These are phyloP conservation scores for Nannizziopsis barbatae DNA, from an alignment of 2,329 filamentous ascomycete species.

Conservation along the genomic window DNA sequence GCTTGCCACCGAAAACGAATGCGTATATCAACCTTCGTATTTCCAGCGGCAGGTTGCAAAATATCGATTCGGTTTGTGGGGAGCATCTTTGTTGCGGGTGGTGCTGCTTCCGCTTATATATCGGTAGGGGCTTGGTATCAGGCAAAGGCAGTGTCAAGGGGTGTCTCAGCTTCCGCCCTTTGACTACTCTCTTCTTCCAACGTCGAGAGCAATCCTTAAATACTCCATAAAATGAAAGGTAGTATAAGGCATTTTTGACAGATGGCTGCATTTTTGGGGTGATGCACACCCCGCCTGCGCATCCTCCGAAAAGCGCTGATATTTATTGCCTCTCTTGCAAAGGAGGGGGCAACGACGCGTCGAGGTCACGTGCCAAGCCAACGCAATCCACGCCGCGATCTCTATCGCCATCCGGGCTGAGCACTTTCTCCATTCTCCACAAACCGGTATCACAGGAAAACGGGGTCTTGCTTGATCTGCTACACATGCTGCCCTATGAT, in stretches of 20 bases:
- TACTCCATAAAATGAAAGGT: constrained; percentile 8
- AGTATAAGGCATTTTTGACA: constrained; percentile 4
- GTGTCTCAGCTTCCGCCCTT: constrained; percentile 3
- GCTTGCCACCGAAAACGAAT: constrained; percentile 3
- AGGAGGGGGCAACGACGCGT: neutral
- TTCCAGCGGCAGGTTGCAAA: constrained; percentile 9
- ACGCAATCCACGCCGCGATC: neutral
- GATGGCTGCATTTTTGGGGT: constrained; percentile 1
- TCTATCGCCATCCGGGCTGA: neutral
- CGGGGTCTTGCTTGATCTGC: no score
- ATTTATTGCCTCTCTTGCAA: neutral
- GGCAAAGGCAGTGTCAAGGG: constrained; percentile 7
- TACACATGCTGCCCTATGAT: no score
- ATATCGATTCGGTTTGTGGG: constrained; percentile 7
- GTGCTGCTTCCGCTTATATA: constrained; percentile 1
- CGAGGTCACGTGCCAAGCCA: neutral
- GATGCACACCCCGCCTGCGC: neutral
- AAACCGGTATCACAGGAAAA: no score
- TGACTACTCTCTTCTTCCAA: neutral
- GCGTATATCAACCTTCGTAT: constrained; percentile 7
- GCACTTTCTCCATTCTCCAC: no score
- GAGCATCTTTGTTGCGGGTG: constrained; percentile 2
- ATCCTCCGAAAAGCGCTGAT: neutral
- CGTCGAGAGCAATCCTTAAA: constrained; percentile 3
- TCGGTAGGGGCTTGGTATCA: constrained; percentile 1